Base-by-base conservation (phyloP, 2,329 filamentous ascomycete species). In the Alternaria sp. region DNA sequence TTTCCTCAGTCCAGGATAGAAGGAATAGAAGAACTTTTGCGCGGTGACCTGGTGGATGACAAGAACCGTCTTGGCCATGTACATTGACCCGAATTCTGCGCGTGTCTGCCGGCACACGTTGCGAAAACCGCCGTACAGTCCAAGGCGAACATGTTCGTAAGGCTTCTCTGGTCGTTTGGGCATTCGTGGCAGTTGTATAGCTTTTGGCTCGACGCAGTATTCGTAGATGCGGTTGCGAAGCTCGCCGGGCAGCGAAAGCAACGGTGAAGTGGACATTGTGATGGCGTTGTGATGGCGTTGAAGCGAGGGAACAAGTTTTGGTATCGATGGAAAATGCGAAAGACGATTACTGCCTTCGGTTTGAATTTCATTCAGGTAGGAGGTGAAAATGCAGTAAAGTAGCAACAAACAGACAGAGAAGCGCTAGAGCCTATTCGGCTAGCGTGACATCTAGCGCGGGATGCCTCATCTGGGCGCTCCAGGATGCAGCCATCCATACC, bases 161-260 rank as follows among this genome's bases (percentile, higher is more conserved):
- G 2, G 47, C 26, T 51, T 51, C 47, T 5, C 6, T 15, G n/a
- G 19, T 4, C 26, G 47, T 3, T 32, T 51, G 2, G 26, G 47
- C 26, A 15, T 17, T 1, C 47, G 26, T 2, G 5, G 17, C 1
- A 51, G 19, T 9, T 51, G 19, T 4, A 1, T 0, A 32, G n/a
- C 0, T 21, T 32, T 51, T 17, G 26, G 26, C n/a, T 51, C 47
- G 26, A 21, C 17, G 11, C 47, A 51, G 52, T 26, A 55, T 26
- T 44, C 36, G 46, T 59, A 59, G 56, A 59, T 59, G 45, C 46
- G 56, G 56, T 59, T 59, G 46, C 56, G 46, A n/a, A 59, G 21
- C 9, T 59, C 56, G 56, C 56, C 56, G 10, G 46, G 56, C 36
- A 59, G 5, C 4, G 52, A 40, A 3, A 55, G 52, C 0, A 55